phyloP scores from a whole-genome alignment of 139 green algal genomes.

The Axilococcus clingmanii region DNA sequence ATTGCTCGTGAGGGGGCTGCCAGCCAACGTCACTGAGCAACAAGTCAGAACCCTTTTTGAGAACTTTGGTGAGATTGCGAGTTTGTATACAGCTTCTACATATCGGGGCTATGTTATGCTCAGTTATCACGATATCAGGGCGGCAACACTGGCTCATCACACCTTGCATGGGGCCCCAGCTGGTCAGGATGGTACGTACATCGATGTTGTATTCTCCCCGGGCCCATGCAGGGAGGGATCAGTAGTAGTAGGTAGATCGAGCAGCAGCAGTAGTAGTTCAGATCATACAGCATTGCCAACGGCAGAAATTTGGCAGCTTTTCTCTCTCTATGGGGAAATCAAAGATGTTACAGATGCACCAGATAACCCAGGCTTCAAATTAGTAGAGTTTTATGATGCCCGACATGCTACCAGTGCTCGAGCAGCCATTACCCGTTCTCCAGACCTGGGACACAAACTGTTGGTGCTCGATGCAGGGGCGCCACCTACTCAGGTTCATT shows the following conservation, averaged over 20 bases:
- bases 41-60: too few relatives aligned
- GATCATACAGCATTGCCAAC: too few relatives aligned
- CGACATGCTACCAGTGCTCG: slow-evolving; percentile 25
- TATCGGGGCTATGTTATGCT: slow-evolving; percentile 77
- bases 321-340: slow-evolving; percentile 79
- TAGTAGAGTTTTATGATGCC: slow-evolving; percentile 85
- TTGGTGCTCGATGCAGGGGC: slow-evolving; percentile 22
- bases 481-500: too few relatives aligned
- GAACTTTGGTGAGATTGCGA: slow-evolving; percentile 74
- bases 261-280: too few relatives aligned
- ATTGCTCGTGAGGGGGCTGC: too few relatives aligned
- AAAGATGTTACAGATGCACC: slow-evolving; percentile 31
- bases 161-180: slow-evolving; percentile 49
- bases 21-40: too few relatives aligned
- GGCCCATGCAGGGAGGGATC: too few relatives aligned
- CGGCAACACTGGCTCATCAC: slow-evolving; percentile 54
- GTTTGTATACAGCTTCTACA: slow-evolving; percentile 70
- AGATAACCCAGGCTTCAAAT: slow-evolving; percentile 9
- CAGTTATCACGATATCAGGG: slow-evolving; percentile 82
- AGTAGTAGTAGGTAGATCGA: too few relatives aligned
- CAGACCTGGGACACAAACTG: slow-evolving; percentile 8
- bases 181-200: too few relatives aligned
- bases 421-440: slow-evolving; percentile 2
- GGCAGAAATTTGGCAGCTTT: slow-evolving; percentile 63
- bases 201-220: too few relatives aligned